Evolutionary conservation across 2,329 filamentous ascomycete species (phyloP).

Genomic region (Fusarium sp.): DNA sequence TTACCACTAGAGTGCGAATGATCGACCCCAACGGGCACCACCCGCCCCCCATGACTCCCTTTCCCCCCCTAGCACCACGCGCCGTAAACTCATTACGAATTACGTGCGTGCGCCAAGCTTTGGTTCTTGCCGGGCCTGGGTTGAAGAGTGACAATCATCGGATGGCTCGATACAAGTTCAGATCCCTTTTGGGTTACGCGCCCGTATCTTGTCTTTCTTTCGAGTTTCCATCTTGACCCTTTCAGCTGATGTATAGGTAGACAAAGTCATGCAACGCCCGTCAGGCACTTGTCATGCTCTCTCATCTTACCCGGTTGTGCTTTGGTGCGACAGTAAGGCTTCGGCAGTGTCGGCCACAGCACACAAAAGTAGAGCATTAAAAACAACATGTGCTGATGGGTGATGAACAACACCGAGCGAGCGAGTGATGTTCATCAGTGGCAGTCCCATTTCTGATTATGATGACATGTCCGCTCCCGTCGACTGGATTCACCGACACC

Average conservation of each 20-base stretch:
- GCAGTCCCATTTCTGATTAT: constrained; percentile 32
- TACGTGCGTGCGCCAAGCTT: constrained; percentile 36
- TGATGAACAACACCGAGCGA: constrained; percentile 21
- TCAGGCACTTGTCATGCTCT: constrained; percentile 13
- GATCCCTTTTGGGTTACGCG: constrained; percentile 1
- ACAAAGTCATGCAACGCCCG: neutral
- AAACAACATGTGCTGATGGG: constrained; percentile 38
- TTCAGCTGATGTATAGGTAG: neutral
- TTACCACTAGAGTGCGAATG: constrained; percentile 32
- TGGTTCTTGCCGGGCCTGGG: constrained; percentile 2
- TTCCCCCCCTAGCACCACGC: constrained; percentile 25
- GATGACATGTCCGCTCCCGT: constrained; percentile 36
- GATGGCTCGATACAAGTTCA: constrained; percentile 31
- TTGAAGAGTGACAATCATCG: constrained; percentile 29
- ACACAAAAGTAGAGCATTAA: neutral
- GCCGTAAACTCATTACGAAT: constrained; percentile 23
- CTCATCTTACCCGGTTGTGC: constrained; percentile 4
- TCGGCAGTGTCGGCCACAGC: constrained; percentile 8
- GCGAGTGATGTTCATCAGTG: neutral
- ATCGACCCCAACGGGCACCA: constrained; percentile 14
- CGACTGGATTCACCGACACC: constrained; percentile 4
- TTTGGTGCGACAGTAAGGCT: neutral
- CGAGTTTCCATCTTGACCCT: neutral
- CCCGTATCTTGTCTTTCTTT: constrained; percentile 3
- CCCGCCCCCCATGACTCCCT: neutral